Base-by-base conservation (phyloP, 768 basidiomycete genomes). In the Serendipita vermifera region DNA sequence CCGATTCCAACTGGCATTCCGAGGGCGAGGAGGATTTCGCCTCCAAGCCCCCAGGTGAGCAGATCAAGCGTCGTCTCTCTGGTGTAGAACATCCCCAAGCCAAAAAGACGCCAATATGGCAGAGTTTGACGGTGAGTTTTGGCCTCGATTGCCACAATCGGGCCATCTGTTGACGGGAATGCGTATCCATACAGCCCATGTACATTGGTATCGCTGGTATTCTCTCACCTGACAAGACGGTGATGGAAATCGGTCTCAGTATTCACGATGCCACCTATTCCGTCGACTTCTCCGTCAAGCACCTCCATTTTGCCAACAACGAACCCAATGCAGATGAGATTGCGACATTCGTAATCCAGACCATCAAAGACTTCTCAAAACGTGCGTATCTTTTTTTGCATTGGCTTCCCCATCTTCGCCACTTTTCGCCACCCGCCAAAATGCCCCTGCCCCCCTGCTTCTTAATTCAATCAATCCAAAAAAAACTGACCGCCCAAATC, bases 181-280 rank as follows among this genome's bases (percentile, higher is more conserved):
- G 33, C 48, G 35, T 62, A 55, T 63, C 32, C 35, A 64, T 33
- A 13, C 65, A 89, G 87, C 84, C 87, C 20, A 87, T 90, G 87
- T 90, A 87, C 86, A 85, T 82, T 59, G 87, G 85, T 63, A 74
- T 88, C 51, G 82, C 85, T 2, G 85, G 84, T 36, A 71, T 70
- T 22, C 65, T 79, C 46, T 66, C 81, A 64, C 75, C 80, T 64
- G 78, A 79, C 64, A 77, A 76, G 56, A 76, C 75, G 53, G 70
- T 76, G 56, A 80, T 76, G 58, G 85, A 88, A 69, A 70, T 90
- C 64, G 82, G 85, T 36, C 73, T 88, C 64, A 85, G 85, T 57
- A 74, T 89, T 46, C 87, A 89, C 64, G 87, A 90, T 66, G 86
- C 83, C 14, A 85, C 88, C 65, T 90, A 90, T 67, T 81, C 75